Base-by-base conservation (phyloP, 2,329 filamentous ascomycete species). In the Claviceps sp. region DNA sequence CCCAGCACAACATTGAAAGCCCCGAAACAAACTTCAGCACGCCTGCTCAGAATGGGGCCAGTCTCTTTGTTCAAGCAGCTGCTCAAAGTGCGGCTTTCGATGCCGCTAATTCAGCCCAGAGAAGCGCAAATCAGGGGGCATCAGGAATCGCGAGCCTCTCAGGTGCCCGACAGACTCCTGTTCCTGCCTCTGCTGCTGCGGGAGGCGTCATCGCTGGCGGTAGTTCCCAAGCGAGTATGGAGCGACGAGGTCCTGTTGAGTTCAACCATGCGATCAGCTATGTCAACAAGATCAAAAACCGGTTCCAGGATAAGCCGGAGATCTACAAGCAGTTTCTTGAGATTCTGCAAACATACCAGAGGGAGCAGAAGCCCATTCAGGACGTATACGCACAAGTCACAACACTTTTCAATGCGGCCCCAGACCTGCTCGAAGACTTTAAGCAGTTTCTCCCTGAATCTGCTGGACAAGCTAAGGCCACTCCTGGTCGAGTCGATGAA, bases 221-320 rank as follows among this genome's bases (percentile, higher is more conserved):
- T 22, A 70, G 73, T 59, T 71, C 80, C 68, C 68, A 84, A 69
- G 70, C 78, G 67, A 70, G 77, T 68, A 70, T 87, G 65, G 90
- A 94, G 67, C 94, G 93, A 64, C 82, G 90, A 52, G 91, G 90
- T 0, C 93, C 93, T 1, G 93, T 98, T 17, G 93, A 98, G 64
- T 98, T 98, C 68, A 98, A 98, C 65, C 93, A 98, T 70, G 93
- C 93, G 0, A 98, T 98, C 57, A 97, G 90, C 66, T 98, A 98
- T 63, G 93, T 98, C 51, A 98, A 98, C 66, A 98, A 98, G 72
- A 98, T 98, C 62, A 98, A 98, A 89, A 98, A 97, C 65, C 91
- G 93, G 45, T 98, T 97, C 69, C 85, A 95, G 61, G 85, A 90
- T 62, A 90, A 95, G 58, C 93, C 93, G 6, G 93, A 98, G 66